Base-by-base conservation (phyloP, 495 filamentous ascomycete species). In the Delitschia confertaspora region DNA sequence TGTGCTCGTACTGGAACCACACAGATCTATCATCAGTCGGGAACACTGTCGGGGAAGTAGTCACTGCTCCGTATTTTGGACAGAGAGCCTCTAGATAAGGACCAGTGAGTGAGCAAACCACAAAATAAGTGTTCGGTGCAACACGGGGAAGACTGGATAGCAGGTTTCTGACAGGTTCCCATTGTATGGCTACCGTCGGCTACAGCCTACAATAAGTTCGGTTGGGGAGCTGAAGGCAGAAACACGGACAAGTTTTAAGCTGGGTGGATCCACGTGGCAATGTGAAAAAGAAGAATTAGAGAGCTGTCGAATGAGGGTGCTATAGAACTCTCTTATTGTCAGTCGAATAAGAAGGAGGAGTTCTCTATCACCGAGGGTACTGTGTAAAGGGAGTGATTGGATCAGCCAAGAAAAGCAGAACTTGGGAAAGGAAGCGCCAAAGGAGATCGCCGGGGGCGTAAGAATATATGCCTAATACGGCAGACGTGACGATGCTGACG, bases 131-230 rank as follows among this genome's bases (percentile, higher is more conserved):
- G n/a, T n/a, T n/a, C n/a, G n/a, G n/a, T n/a, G n/a, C n/a, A n/a
- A n/a, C n/a, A n/a, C n/a, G n/a, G n/a, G n/a, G n/a, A n/a, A n/a
- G n/a, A n/a, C n/a, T n/a, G n/a, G n/a, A n/a, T n/a, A n/a, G n/a
- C n/a, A n/a, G n/a, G n/a, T n/a, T n/a, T n/a, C n/a, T n/a, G n/a
- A n/a, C n/a, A n/a, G n/a, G 32, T 6, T 14, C 31, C 41, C 22
- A 36, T 6, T 18, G 9, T 18, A 13, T 44, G 41, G 41, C 41
- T 44, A 44, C 31, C 31, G 30, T 44, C 34, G 34, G 34, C 34
- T 17, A 38, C 34, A 38, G n/a, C n/a, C n/a, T n/a, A n/a, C n/a
- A n/a, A n/a, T 20, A 38, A 20, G 34, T 20, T 38, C 34, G 34
- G 8, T 10, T 8, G 6, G 11, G 5, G 17, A 10, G 13, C 14